Evolutionary conservation across 2,329 filamentous ascomycete species (phyloP).

Genomic region (Samsoniella hepiali): DNA sequence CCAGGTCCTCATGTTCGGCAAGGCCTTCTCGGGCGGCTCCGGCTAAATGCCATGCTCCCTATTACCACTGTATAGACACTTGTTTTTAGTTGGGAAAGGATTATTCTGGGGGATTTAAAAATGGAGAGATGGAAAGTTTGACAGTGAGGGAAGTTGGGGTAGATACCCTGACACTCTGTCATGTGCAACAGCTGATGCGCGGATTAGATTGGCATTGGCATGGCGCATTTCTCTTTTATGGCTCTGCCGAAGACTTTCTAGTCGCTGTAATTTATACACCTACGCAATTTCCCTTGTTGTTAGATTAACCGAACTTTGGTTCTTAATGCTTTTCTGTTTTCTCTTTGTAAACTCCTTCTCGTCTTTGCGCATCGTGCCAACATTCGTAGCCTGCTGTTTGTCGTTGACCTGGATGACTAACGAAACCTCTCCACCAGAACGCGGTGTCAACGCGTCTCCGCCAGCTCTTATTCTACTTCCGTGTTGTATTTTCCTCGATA

Average conservation of each 20-base stretch:
- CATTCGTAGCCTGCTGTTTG: background rate
- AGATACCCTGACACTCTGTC: conserved; percentile 36
- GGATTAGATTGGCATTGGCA: conserved; percentile 50
- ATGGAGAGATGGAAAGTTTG: conserved; percentile 46
- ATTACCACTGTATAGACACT: conserved; percentile 42
- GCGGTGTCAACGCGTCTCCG: background rate
- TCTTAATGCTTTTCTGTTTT: conserved; percentile 36
- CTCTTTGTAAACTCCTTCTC: background rate
- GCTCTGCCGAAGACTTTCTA: conserved; percentile 45
- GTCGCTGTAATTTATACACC: conserved; percentile 63
- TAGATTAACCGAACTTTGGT: conserved; percentile 21
- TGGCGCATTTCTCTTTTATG: conserved; percentile 43
- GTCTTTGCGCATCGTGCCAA: background rate
- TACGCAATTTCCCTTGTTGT: conserved; percentile 52
- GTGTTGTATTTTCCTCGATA: background rate
- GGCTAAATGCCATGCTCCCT: conserved; percentile 41
- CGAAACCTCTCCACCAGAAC: conserved; percentile 6
- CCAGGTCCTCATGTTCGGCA: conserved; percentile 99
- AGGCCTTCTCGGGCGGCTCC: conserved; percentile 83
- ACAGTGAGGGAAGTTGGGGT: conserved; percentile 42
- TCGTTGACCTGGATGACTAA: conserved; percentile 8
- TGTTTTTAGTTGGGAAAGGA: conserved; percentile 29
- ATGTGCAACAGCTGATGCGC: conserved; percentile 42
- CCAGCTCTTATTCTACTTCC: background rate
- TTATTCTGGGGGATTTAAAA: conserved; percentile 33